A percentile compares a stretch with the other conserved stretches of the same genome.
Conservation (phyloP, 2,329 filamentous ascomycete genomes). For the Didymella pomorum region DNA sequence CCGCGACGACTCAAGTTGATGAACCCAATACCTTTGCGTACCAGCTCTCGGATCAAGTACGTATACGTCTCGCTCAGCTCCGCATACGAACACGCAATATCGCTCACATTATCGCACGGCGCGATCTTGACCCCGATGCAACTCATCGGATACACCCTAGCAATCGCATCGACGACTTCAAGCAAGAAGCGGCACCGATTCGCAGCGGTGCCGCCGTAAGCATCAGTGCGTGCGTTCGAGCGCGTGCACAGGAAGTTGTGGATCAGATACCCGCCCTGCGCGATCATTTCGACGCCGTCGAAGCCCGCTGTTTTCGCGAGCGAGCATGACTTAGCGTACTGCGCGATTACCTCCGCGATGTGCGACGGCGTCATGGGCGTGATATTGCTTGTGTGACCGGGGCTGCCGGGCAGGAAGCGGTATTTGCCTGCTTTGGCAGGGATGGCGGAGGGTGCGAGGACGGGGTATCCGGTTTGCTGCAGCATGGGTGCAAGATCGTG, state of each 20-base stretch:
- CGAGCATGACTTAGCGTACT: constrained; percentile 11
- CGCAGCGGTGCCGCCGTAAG: constrained; percentile 44
- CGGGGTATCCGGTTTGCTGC: constrained; percentile 23
- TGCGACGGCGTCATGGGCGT: constrained; percentile 9
- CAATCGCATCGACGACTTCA: constrained; percentile 42
- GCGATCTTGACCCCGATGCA: constrained; percentile 40
- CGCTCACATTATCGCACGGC: constrained; percentile 31
- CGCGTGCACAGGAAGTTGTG: constrained; percentile 24
- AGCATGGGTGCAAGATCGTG: constrained; percentile 35
- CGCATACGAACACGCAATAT: constrained; percentile 12
- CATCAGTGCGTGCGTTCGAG: constrained; percentile 41
- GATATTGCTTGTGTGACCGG: constrained; percentile 15
- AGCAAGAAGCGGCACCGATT: constrained; percentile 45
- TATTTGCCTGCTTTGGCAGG: constrained; percentile 29
- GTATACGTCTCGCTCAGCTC: constrained; percentile 22
- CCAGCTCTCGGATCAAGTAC: constrained; percentile 14
- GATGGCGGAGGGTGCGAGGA: constrained; percentile 30
- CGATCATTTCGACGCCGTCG: constrained; percentile 25
- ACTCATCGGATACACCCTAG: constrained; percentile 29
- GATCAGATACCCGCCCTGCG: constrained; percentile 26
- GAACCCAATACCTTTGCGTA: constrained; percentile 10
- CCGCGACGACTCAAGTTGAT: constrained; percentile 17
- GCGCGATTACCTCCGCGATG: constrained; percentile 10
- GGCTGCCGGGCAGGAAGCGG: constrained; percentile 22
- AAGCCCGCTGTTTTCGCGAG: constrained; percentile 17